Evolutionary conservation across 1,284 basidiomycete species (phyloP), one percentile per base, ranked within the genome.

Genomic region (Mycocalia duriaeana): DNA sequence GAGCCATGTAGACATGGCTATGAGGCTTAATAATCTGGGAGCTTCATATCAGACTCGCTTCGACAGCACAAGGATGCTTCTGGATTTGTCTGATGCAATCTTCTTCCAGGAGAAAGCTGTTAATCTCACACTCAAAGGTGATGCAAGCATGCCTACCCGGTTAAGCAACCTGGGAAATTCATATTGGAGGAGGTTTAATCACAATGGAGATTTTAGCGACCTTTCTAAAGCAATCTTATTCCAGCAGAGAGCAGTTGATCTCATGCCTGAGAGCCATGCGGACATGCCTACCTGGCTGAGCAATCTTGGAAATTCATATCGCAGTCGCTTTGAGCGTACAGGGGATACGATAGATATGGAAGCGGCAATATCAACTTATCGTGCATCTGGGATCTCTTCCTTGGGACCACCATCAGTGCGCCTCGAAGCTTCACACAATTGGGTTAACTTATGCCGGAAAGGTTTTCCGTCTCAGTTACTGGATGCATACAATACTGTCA

Each of bases 271-370:
- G 16, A 20, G 19, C 19, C 37, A 50, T 35, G 16, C 42, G 3
- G 23, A 45, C 8, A 35, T 14, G 19, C 13, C 46, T 35, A n/a
- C 26, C 23, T 43, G 28, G 37, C 22, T 43, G 6, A n/a, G 25
- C 13, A 23, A 43, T 14, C 42, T 43, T 18, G 39, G 19, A 20
- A 11, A 6, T 41, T 16, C 20, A 20, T 23, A 23, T 23, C 9
- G n/a, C 11, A 14, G 36, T 34, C 45, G 46, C 7, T 57, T 57
- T 44, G 38, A 48, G 18, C 40, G 40, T 2, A 37, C 39, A 11
- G 50, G 49, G 40, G 50, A 52, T 19, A 25, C 48, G n/a, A 23
- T 22, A 8, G 55, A 58, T 19, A 19, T 57, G 7, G 24, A 51
- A 19, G 46, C 49, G 31, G 44, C 56, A 14, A 52, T 57, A 20